Percentiles rank a stretch among this genome's conserved stretches.
Evolutionary conservation across 305 asterid species (phyloP).

Genomic region (Fraxinus albicans): DNA sequence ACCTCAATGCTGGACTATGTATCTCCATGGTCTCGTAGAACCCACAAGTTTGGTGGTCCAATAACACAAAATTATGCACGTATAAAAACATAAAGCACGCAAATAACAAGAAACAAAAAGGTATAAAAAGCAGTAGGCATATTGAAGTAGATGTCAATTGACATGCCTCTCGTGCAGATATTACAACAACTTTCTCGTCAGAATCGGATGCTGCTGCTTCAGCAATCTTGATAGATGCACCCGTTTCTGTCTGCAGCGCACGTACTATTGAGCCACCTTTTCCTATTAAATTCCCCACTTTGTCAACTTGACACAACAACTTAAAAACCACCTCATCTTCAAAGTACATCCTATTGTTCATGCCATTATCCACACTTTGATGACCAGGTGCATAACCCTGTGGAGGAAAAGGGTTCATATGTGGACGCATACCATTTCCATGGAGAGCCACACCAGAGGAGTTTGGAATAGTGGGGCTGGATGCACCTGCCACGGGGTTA

Average conservation of each 20-base stretch:
- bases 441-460: slow-evolving; percentile 11
- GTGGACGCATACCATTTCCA: slow-evolving; percentile 23
- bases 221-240: slow-evolving; percentile 30
- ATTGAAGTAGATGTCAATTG: not conserved
- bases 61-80: not conserved
- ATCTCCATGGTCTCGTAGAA: not conserved
- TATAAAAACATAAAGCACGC: not conserved
- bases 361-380: slow-evolving; percentile 10
- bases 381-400: slow-evolving; percentile 15
- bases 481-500: slow-evolving; percentile 16
- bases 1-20: not conserved
- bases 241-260: slow-evolving; percentile 23
- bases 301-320: slow-evolving; percentile 28
- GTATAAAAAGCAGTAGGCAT: not conserved
- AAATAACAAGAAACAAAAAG: slow-evolving; percentile 13
- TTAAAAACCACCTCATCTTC: slow-evolving; percentile 27
- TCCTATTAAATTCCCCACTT: slow-evolving; percentile 29
- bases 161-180: slow-evolving; percentile 29
- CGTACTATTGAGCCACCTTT: slow-evolving; percentile 29
- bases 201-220: slow-evolving; percentile 19
- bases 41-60: not conserved
- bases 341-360: slow-evolving; percentile 21
- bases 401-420: slow-evolving; percentile 10
- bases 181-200: slow-evolving; percentile 25
- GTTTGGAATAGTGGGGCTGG: slow-evolving; percentile 18